Conservation (phyloP, 2,329 filamentous ascomycete species). For the Triangularia setosa region DNA sequence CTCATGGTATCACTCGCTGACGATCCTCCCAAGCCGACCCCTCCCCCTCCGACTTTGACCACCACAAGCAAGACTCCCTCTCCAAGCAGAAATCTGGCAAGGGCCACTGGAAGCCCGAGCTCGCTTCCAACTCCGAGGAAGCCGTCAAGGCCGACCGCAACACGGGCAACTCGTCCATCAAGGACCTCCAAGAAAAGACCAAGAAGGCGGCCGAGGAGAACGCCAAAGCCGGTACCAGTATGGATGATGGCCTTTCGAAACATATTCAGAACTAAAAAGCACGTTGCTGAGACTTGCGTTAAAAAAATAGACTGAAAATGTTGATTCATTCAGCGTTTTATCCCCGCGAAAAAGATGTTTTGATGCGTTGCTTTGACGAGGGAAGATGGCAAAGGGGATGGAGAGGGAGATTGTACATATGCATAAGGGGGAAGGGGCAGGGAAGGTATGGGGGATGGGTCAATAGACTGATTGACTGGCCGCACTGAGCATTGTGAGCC, state of each 20-base stretch:
- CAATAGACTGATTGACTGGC: neutral
- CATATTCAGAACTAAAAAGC: neutral
- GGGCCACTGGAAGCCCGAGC: conserved; percentile 71
- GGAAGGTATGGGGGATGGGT: neutral
- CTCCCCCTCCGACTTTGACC: conserved; percentile 43
- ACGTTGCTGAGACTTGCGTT: neutral
- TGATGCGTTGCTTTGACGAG: no score
- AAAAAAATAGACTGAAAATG: no score
- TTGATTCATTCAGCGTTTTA: no score
- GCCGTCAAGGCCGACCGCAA: conserved; percentile 65
- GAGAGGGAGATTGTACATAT: neutral
- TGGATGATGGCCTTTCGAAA: conserved; percentile 39
- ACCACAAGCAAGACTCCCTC: conserved; percentile 58
- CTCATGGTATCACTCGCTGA: neutral
- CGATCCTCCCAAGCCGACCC: conserved; percentile 24
- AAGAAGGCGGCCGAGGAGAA: conserved; percentile 48
- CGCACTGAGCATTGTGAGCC: no score
- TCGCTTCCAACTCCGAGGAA: conserved; percentile 77
- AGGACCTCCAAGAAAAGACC: conserved; percentile 55
- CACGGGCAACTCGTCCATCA: conserved; percentile 32
- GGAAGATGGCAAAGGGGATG: no score
- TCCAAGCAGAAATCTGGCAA: conserved; percentile 66
- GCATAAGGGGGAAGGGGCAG: neutral
- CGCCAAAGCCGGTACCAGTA: conserved; percentile 47
- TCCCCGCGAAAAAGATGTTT: no score